Evolutionary conservation across 2,329 filamentous ascomycete species (phyloP).

Genomic region (Alternaria novae-zelandiae): DNA sequence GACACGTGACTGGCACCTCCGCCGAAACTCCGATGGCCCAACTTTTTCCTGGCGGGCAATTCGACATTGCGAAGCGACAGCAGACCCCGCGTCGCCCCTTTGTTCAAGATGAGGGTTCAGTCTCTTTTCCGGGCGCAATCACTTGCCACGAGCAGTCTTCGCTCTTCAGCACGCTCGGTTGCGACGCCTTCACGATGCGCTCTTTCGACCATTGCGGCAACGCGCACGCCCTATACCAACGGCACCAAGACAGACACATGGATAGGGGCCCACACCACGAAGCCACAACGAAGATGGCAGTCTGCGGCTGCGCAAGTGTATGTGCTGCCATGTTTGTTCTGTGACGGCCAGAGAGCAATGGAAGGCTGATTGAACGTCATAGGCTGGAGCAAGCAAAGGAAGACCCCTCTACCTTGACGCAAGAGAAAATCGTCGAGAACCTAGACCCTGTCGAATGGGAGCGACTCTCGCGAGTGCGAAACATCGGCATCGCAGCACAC

Average conservation of each 20-base stretch:
- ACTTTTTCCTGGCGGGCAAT: constrained; percentile 33
- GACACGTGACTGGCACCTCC: constrained; percentile 34
- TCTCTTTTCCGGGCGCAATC: constrained; percentile 43
- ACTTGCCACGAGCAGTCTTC: constrained; percentile 38
- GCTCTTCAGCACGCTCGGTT: constrained; percentile 33
- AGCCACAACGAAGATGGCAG: constrained; percentile 44
- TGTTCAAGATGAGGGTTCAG: constrained; percentile 44
- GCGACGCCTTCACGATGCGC: constrained; percentile 38
- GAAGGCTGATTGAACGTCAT: constrained; percentile 26
- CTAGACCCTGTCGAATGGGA: constrained; percentile 80
- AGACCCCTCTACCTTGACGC: constrained; percentile 63
- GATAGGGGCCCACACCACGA: constrained; percentile 30
- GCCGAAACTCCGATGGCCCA: constrained; percentile 30
- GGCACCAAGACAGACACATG: constrained; percentile 39
- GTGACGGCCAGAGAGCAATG: constrained; percentile 7
- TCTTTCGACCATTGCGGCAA: constrained; percentile 41
- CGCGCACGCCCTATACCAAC: constrained; percentile 35
- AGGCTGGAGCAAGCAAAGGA: constrained; percentile 62
- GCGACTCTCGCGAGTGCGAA: constrained; percentile 81
- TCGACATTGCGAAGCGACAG: constrained; percentile 19
- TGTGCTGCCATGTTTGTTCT: constrained; percentile 18
- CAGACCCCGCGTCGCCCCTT: constrained; percentile 38
- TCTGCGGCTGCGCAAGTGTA: constrained; percentile 48
- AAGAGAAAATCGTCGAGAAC: constrained; percentile 75
- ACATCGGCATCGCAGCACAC: constrained; percentile 98